phyloP scores from a whole-genome alignment of 371 early-diverging fungal species.

The Mortierella sp. region DNA sequence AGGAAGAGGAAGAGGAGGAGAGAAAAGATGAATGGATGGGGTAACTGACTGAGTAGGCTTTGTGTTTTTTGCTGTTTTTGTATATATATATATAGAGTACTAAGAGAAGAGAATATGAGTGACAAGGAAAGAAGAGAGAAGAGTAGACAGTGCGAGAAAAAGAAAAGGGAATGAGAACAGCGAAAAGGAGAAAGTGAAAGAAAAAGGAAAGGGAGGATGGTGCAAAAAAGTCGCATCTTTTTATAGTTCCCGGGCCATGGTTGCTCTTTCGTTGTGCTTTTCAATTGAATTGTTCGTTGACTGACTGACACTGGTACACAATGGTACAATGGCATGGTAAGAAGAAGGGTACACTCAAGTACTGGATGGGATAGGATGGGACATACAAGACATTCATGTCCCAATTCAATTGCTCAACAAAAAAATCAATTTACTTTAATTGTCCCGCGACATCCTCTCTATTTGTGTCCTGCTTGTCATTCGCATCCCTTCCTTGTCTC shows the following conservation, averaged over 20 bases:
- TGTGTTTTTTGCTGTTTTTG: not conserved
- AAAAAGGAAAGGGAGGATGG: not conserved
- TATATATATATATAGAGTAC: not conserved
- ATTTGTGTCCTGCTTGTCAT: not conserved
- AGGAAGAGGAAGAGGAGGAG: not conserved
- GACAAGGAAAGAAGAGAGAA: not conserved
- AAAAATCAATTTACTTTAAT: not conserved
- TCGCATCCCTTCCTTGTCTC: not conserved
- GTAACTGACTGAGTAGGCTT: no score
- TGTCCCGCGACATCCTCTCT: not conserved
- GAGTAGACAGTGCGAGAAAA: not conserved
- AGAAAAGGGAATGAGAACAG: not conserved
- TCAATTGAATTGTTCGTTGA: not conserved
- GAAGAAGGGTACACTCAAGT: no score
- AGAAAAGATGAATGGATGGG: no score
- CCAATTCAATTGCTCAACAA: slow-evolving; percentile 7
- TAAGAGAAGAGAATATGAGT: not conserved
- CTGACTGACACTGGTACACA: no score
- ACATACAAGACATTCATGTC: not conserved
- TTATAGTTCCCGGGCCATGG: slow-evolving; percentile 12
- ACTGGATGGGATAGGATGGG: not conserved
- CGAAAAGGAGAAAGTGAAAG: not conserved
- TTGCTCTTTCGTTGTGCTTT: not conserved
- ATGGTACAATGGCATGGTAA: no score
- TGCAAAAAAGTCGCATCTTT: slow-evolving; percentile 14